phyloP scores from a whole-genome alignment of 805 yeast species.

The Kazachstania psychrophila region DNA sequence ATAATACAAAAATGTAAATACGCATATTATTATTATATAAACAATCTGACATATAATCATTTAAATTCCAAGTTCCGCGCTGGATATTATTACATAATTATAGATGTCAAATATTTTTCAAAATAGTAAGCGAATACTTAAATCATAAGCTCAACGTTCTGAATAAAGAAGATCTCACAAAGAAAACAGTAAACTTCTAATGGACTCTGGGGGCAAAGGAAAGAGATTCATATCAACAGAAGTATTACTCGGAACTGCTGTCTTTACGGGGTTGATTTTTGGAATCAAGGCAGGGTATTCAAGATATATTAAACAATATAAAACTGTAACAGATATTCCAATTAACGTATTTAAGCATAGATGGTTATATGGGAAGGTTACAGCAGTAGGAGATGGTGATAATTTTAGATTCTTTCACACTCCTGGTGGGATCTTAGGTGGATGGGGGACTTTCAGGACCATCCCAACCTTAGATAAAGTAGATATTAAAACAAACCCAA shows the following conservation, averaged over 20 bases:
- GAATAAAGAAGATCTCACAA: no score
- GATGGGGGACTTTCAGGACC: constrained; percentile 87
- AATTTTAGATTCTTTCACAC: constrained; percentile 87
- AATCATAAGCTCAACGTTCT: no score
- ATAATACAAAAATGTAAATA: no score
- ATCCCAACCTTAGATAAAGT: constrained; percentile 42
- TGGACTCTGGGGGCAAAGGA: background rate
- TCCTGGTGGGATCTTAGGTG: constrained; percentile 80
- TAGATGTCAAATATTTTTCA: no score
- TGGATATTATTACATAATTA: no score
- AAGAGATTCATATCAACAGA: background rate
- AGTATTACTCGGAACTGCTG: background rate
- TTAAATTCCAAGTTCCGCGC: no score
- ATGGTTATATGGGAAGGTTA: constrained; percentile 61
- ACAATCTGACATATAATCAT: no score
- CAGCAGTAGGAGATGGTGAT: constrained; percentile 93
- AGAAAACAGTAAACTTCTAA: no score
- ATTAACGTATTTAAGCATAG: constrained; percentile 33
- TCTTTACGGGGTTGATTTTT: constrained; percentile 32
- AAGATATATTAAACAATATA: constrained; percentile 40
- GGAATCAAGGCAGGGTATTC: constrained; percentile 39
- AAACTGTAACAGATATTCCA: constrained; percentile 45
- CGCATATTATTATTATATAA: no score
- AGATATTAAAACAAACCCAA: background rate
- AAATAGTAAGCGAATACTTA: no score